phyloP scores from a whole-genome alignment of 73 alveolate genomes.

The Paramecium sexaurelia region DNA sequence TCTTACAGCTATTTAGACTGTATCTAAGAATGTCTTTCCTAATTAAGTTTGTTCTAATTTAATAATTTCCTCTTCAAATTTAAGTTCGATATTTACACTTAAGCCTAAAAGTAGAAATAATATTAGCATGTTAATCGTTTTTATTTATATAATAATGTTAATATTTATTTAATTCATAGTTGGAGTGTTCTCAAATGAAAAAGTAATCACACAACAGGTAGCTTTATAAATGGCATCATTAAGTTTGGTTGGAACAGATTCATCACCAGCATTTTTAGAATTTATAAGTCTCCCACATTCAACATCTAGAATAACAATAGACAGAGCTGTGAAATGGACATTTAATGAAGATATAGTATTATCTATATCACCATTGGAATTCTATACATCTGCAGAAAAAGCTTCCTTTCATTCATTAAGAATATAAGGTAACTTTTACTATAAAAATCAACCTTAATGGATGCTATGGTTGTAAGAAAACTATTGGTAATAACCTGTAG shows the following conservation, averaged over 20 bases:
- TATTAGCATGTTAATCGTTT: slow-evolving; percentile 37
- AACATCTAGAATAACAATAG: slow-evolving; percentile 38
- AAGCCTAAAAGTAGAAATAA: neutral
- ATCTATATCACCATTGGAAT: slow-evolving; percentile 39
- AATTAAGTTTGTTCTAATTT: slow-evolving; percentile 30
- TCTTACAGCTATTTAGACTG: slow-evolving; percentile 46
- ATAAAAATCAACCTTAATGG: slow-evolving; percentile 55
- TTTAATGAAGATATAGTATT: slow-evolving; percentile 45
- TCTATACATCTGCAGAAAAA: slow-evolving; percentile 52
- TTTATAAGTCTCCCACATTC: slow-evolving; percentile 47
- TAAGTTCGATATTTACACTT: neutral
- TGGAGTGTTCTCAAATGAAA: neutral
- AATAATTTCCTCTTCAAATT: slow-evolving; percentile 16
- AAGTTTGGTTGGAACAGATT: slow-evolving; percentile 52
- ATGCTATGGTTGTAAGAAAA: slow-evolving; percentile 60
- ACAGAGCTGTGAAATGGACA: slow-evolving; percentile 55
- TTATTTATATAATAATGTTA: slow-evolving; percentile 42
- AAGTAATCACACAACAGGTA: slow-evolving; percentile 7
- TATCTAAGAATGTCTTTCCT: slow-evolving; percentile 52
- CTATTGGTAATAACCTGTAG: slow-evolving; percentile 68
- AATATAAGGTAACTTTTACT: slow-evolving; percentile 33
- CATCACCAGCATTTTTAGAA: slow-evolving; percentile 53
- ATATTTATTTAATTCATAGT: neutral
- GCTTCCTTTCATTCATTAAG: slow-evolving; percentile 34
- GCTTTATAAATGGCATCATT: slow-evolving; percentile 48